Conservation (phyloP, 768 basidiomycete species). For the Hypholoma sublateritium region DNA sequence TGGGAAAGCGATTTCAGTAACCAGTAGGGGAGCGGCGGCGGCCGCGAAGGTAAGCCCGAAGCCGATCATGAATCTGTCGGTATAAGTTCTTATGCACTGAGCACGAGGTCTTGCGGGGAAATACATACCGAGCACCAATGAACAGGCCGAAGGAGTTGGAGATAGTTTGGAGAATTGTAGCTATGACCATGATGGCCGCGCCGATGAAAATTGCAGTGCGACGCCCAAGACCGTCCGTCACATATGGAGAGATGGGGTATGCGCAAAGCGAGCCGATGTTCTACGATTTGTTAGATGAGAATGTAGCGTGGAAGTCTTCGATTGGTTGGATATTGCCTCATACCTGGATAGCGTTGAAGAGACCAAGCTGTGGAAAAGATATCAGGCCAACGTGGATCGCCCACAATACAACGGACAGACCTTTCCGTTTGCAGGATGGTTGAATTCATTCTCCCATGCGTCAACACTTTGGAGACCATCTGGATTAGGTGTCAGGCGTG, state of each 20-base stretch:
- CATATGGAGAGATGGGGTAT: conserved; percentile 61
- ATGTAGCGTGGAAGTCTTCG: not conserved
- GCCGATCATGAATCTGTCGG: conserved; percentile 53
- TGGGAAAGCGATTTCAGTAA: conserved; percentile 75
- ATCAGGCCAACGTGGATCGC: not conserved
- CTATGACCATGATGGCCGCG: conserved; percentile 57
- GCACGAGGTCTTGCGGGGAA: not conserved
- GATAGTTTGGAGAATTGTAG: conserved; percentile 57
- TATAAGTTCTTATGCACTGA: not conserved
- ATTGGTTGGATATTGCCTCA: not conserved
- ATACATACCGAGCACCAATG: conserved; percentile 57
- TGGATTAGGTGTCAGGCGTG: not conserved
- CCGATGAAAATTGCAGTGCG: conserved; percentile 58
- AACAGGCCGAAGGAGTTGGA: conserved; percentile 63
- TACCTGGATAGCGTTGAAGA: conserved; percentile 65
- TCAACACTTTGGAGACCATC: conserved; percentile 58
- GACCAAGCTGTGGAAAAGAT: conserved; percentile 35
- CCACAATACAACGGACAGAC: conserved; percentile 13
- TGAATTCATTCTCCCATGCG: conserved; percentile 57
- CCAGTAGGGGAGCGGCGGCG: conserved; percentile 72
- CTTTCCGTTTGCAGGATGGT: conserved; percentile 45
- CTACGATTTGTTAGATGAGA: conserved; percentile 25
- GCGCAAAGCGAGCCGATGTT: conserved; percentile 61
- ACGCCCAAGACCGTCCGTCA: conserved; percentile 64
- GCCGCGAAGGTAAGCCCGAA: conserved; percentile 66